A percentile compares a stretch with the other conserved stretches of the same genome.
phyloP scores from a whole-genome alignment of 2,329 filamentous ascomycete genomes.

The Huntiella bhutanensis region DNA sequence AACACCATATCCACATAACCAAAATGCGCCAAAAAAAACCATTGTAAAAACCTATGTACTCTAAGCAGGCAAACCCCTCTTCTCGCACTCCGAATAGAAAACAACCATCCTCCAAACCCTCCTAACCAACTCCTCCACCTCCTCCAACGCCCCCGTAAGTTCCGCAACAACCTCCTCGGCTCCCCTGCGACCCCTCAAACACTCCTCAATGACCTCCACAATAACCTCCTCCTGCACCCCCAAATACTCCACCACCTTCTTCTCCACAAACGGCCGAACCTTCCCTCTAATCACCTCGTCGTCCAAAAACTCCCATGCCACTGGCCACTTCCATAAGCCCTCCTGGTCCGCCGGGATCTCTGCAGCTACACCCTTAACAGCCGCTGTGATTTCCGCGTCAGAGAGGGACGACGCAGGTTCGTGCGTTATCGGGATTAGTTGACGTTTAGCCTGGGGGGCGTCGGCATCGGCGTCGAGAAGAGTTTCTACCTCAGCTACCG shows the following conservation, averaged over 20 bases:
- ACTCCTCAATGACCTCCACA: conserved; percentile 79
- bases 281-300: conserved; percentile 66
- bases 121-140: conserved; percentile 86
- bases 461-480: conserved; percentile 91
- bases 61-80: conserved; percentile 59
- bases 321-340: conserved; percentile 76
- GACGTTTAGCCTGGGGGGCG: conserved; percentile 47
- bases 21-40: too few species aligned
- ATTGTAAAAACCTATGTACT: not conserved
- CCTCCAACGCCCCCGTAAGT: conserved; percentile 74
- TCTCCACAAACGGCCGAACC: conserved; percentile 85
- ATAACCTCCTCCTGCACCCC: conserved; percentile 93
- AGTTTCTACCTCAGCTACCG: conserved; percentile 83
- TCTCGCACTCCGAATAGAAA: conserved; percentile 91
- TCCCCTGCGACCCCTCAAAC: conserved; percentile 54
- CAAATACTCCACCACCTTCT: conserved; percentile 93
- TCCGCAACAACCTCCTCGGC: conserved; percentile 72
- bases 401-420: conserved; percentile 50
- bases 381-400: conserved; percentile 72
- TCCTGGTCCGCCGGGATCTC: conserved; percentile 80
- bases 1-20: too few species aligned
- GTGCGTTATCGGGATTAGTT: conserved; percentile 67
- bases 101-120: conserved; percentile 98
- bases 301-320: conserved; percentile 85
- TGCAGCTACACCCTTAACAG: conserved; percentile 61